phyloP scores from a whole-genome alignment of 2,329 filamentous ascomycete genomes.

The Cladophialophora yegresii region DNA sequence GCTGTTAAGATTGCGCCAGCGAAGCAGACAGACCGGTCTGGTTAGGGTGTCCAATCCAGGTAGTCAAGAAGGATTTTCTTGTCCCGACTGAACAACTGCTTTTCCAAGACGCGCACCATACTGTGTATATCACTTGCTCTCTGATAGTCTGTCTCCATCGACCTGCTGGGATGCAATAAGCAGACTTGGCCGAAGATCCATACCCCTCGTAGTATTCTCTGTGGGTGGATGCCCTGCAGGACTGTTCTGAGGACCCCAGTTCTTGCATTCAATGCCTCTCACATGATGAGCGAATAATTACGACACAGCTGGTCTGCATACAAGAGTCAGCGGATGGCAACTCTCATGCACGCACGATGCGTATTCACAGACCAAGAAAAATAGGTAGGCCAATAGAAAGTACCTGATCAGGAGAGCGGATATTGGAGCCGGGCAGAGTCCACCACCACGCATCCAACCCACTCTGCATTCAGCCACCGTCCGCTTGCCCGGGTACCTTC shows the following conservation, averaged over 20 bases:
- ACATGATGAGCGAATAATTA: slow-evolving; percentile 1
- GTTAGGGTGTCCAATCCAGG: neutral
- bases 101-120: neutral
- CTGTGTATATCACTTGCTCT: neutral
- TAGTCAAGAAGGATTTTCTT: neutral
- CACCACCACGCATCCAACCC: neutral
- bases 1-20: neutral
- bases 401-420: neutral
- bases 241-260: neutral
- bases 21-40: neutral
- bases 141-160: neutral
- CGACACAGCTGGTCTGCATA: neutral
- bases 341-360: neutral
- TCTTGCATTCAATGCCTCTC: neutral
- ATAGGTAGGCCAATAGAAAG: slow-evolving; percentile 5
- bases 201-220: neutral
- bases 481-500: neutral
- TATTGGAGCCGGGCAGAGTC: slow-evolving; percentile 5
- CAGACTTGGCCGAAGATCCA: slow-evolving; percentile 1
- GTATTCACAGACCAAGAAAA: neutral
- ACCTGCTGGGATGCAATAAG: neutral
- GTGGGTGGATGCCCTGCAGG: neutral
- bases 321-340: neutral
- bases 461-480: slow-evolving; percentile 4
- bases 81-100: neutral